Evolutionary conservation across 2,329 filamentous ascomycete species (phyloP).

Genomic region (Aspergillus ibericus): DNA sequence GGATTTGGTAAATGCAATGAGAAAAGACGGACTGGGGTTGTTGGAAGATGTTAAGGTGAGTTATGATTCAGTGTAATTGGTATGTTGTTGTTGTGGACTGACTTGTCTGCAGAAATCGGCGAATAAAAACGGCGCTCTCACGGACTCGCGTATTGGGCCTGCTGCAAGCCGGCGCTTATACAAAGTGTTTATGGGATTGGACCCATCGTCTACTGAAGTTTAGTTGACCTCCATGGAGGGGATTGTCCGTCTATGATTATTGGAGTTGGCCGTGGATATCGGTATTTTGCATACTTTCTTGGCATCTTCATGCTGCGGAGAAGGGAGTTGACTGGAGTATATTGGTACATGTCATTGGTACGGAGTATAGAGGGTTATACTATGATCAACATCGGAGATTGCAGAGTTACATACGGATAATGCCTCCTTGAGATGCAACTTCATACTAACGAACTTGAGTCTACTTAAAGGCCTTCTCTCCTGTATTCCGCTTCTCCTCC

Average conservation of each 20-base stretch:
- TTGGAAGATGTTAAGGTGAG: constrained; percentile 60
- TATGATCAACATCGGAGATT: too few relatives aligned
- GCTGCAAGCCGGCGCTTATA: constrained; percentile 49
- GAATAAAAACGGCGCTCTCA: constrained; percentile 48
- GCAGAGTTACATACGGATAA: too few relatives aligned
- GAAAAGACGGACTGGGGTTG: constrained; percentile 57
- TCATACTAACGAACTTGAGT: too few relatives aligned
- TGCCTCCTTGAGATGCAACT: too few relatives aligned
- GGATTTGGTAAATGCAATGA: constrained; percentile 60
- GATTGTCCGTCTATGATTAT: not conserved
- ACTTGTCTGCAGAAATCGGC: constrained; percentile 44
- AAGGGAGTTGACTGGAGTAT: too few relatives aligned
- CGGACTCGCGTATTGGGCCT: constrained; percentile 49
- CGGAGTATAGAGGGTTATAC: too few relatives aligned
- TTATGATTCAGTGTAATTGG: too few relatives aligned
- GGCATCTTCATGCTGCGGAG: too few relatives aligned
- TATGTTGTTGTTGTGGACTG: too few relatives aligned
- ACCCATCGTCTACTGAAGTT: constrained; percentile 47
- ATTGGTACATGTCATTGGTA: too few relatives aligned
- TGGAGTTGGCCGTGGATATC: not conserved
- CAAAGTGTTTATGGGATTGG: constrained; percentile 51
- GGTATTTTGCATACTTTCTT: not conserved
- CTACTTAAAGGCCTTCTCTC: too few relatives aligned
- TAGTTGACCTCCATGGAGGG: constrained; percentile 18
- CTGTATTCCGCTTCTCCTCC: too few relatives aligned